These are phyloP conservation scores for Irpex lacteus DNA, from an alignment of 1,284 basidiomycete species.

Conservation along the genomic window DNA sequence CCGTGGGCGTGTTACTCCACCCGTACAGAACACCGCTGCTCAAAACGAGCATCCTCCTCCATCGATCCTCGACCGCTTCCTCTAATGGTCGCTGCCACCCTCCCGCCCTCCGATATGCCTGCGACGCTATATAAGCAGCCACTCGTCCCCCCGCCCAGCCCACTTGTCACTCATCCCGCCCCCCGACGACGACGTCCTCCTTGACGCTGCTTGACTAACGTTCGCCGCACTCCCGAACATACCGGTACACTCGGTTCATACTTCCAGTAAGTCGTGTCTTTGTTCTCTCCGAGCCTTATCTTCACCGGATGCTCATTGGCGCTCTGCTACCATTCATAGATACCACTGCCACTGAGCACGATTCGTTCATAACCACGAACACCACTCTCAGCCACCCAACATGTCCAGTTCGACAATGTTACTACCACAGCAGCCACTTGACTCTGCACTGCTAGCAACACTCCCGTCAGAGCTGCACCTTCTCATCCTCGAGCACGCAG, in stretches of 20 bases:
- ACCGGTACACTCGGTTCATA: neutral
- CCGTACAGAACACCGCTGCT: neutral
- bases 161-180: neutral
- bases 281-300: slow-evolving; percentile 1
- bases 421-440: neutral
- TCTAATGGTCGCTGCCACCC: neutral
- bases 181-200: neutral
- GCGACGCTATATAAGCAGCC: neutral
- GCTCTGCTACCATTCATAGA: slow-evolving; percentile 1
- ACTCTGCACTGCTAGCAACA: slow-evolving; percentile 26
- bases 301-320: neutral
- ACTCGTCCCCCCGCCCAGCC: too few relatives aligned
- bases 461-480: slow-evolving; percentile 37
- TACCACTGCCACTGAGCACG: neutral
- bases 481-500: slow-evolving; percentile 35
- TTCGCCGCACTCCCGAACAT: too few relatives aligned
- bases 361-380: neutral
- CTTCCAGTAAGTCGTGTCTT: neutral
- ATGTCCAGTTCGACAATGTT: slow-evolving; percentile 10
- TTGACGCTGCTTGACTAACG: too few relatives aligned
- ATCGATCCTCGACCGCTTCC: neutral
- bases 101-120: neutral
- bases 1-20: neutral
- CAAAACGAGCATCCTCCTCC: neutral
- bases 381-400: neutral